Evolutionary conservation across 495 filamentous ascomycete genomes (phyloP), one percentile per base, ranked within the genome.

Genomic region (Trichoderma virens): DNA sequence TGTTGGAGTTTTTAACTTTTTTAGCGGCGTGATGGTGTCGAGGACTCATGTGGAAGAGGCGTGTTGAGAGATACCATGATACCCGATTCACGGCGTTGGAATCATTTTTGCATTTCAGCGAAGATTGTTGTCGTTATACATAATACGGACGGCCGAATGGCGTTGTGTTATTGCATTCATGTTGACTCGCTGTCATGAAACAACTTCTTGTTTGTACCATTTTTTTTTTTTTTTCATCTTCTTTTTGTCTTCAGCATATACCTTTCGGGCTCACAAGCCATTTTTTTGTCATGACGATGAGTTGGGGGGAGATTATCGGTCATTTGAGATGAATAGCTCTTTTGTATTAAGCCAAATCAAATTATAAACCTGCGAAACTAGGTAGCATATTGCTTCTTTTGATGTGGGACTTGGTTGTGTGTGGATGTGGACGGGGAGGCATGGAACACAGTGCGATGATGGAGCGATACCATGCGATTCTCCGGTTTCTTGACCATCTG

Each of bases 91-190:
- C 43, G 43, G 43, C 43, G 43, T 47, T 47, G 43, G 43, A 47
- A 47, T 47, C 43, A 47, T 18, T 28, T 8, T 30, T 56, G 51
- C 51, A 56, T 56, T 56, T 56, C 51, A 56, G 51, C 51, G 51
- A 56, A 5, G 43, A 66, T 51, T 65, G 66, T 28, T 43, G 47
- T 45, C 25, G 30, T 63, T 39, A 11, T 47, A 2, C 41, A 43
- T 43, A 25, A 65, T 45, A 61, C 54, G 45, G 61, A 11, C 9
- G 31, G 47, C 60, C 20, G 28, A 11, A 28, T 41, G 23, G 30
- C 32, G n/a, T 62, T 32, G 51, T 61, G 51, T 31, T 30, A 14
- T 56, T 56, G 23, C 51, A 30, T 56, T 56, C 51, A 56, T 56
- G 8, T 56, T 30, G 6, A 14, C 9, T 27, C 25, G 27, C 25